Conservation (phyloP, 1,139 yeast genomes). For the Lodderomyces parapsilosis region DNA sequence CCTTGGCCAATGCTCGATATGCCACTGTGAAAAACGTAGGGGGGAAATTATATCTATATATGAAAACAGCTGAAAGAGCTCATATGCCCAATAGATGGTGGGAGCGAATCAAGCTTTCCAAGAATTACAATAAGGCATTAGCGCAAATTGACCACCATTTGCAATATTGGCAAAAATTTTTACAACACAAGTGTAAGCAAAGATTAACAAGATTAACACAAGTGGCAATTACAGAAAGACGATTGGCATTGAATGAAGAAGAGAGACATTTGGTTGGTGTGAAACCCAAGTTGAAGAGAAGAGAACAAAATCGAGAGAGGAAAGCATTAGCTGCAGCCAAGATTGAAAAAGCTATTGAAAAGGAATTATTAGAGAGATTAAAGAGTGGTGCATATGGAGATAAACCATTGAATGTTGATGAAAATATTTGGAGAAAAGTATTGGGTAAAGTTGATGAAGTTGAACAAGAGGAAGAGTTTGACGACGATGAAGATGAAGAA, state of each 20-base stretch:
- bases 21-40: slow-evolving; percentile 91
- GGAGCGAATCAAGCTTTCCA: slow-evolving; percentile 89
- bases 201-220: slow-evolving; percentile 91
- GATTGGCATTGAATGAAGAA: slow-evolving; percentile 85
- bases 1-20: slow-evolving; percentile 91
- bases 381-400: slow-evolving; percentile 99
- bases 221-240: slow-evolving; percentile 93
- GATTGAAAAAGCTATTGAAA: slow-evolving; percentile 94
- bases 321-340: slow-evolving; percentile 96
- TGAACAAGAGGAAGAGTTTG: slow-evolving; percentile 61
- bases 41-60: slow-evolving; percentile 85
- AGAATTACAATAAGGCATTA: slow-evolving; percentile 84
- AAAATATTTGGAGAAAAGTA: slow-evolving; percentile 91
- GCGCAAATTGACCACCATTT: slow-evolving; percentile 84
- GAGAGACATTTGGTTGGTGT: slow-evolving; percentile 92
- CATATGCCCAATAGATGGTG: slow-evolving; percentile 91
- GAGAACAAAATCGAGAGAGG: slow-evolving; percentile 92
- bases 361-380: slow-evolving; percentile 87
- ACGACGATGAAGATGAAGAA: slow-evolving; percentile 58
- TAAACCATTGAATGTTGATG: slow-evolving; percentile 94
- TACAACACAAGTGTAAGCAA: slow-evolving; percentile 92
- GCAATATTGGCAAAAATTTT: slow-evolving; percentile 89
- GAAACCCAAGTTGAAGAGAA: slow-evolving; percentile 89
- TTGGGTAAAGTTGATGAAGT: slow-evolving; percentile 69
- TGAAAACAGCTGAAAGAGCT: slow-evolving; percentile 97